These are phyloP conservation scores for Graphilbum fragrans DNA, from an alignment of 2,329 filamentous ascomycete species.

Conservation along the genomic window DNA sequence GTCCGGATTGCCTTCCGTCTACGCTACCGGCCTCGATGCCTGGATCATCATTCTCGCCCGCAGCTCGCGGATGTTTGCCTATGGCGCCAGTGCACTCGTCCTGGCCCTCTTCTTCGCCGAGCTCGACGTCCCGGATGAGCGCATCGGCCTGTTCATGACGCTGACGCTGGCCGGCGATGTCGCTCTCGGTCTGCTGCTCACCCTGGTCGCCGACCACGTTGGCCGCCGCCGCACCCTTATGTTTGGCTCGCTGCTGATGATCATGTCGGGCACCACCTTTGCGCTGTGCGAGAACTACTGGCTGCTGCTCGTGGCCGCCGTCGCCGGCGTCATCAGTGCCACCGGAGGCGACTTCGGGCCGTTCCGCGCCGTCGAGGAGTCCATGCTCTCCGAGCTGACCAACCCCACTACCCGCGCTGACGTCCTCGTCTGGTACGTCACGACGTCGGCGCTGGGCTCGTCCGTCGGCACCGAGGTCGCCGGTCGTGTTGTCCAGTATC, in stretches of 20 bases:
- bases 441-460: constrained; percentile 40
- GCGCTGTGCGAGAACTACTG: constrained; percentile 43
- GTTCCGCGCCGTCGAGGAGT: constrained; percentile 56
- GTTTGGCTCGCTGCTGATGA: constrained; percentile 43
- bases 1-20: constrained; percentile 35
- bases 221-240: constrained; percentile 43
- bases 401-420: constrained; percentile 40
- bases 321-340: constrained; percentile 49
- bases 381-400: constrained; percentile 48
- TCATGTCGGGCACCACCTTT: constrained; percentile 41
- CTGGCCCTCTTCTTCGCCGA: constrained; percentile 49
- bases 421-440: constrained; percentile 57
- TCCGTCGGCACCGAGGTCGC: constrained; percentile 39
- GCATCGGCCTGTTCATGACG: constrained; percentile 54
- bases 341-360: constrained; percentile 56
- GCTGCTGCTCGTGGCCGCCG: constrained; percentile 43
- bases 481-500: constrained; percentile 35
- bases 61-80: constrained; percentile 48
- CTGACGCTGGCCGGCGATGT: constrained; percentile 51
- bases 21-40: constrained; percentile 33
- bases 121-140: constrained; percentile 40
- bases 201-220: constrained; percentile 45
- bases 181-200: constrained; percentile 41
- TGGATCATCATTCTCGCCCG: constrained; percentile 40
- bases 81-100: constrained; percentile 47